Evolutionary conservation across 495 filamentous ascomycete genomes (phyloP).

Genomic region (Podospora pseudopauciseta): DNA sequence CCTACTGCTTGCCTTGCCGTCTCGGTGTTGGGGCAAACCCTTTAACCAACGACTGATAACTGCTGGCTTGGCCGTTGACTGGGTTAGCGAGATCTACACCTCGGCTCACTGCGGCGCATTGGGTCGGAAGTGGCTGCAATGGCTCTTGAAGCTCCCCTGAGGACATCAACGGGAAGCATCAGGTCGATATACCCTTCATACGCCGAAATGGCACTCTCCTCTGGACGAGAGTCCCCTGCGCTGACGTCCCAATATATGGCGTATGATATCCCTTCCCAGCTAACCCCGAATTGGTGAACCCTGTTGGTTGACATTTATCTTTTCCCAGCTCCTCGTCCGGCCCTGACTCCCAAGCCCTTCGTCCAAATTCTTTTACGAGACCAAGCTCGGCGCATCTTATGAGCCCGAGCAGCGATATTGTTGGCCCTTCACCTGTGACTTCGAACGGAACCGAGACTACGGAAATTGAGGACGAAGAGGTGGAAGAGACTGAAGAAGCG

Average conservation of each 20-base stretch:
- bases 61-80: background rate
- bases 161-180: slow-evolving; percentile 52
- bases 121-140: slow-evolving; percentile 34
- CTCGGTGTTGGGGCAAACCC: background rate
- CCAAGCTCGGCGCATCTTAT: slow-evolving; percentile 40
- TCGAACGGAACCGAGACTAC: slow-evolving; percentile 69
- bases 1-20: slow-evolving; percentile 9
- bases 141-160: slow-evolving; percentile 58
- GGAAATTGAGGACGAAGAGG: slow-evolving; percentile 70
- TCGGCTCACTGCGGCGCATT: slow-evolving; percentile 10
- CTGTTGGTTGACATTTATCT: slow-evolving; percentile 19
- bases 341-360: slow-evolving; percentile 38
- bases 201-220: slow-evolving; percentile 55
- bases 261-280: slow-evolving; percentile 28
- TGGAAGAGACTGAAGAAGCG: slow-evolving; percentile 35
- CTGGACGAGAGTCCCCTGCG: slow-evolving; percentile 51
- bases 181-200: slow-evolving; percentile 58
- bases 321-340: slow-evolving; percentile 38
- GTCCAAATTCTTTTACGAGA: slow-evolving; percentile 39
- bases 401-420: slow-evolving; percentile 52
- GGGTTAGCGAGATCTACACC: background rate
- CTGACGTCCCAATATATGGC: slow-evolving; percentile 47
- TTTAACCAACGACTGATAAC: background rate
- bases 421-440: slow-evolving; percentile 73
- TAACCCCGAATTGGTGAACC: background rate